Percentiles rank a stretch among this genome's conserved stretches.
phyloP scores from a whole-genome alignment of 106 monocot species.

The Apostasia ramifera region DNA sequence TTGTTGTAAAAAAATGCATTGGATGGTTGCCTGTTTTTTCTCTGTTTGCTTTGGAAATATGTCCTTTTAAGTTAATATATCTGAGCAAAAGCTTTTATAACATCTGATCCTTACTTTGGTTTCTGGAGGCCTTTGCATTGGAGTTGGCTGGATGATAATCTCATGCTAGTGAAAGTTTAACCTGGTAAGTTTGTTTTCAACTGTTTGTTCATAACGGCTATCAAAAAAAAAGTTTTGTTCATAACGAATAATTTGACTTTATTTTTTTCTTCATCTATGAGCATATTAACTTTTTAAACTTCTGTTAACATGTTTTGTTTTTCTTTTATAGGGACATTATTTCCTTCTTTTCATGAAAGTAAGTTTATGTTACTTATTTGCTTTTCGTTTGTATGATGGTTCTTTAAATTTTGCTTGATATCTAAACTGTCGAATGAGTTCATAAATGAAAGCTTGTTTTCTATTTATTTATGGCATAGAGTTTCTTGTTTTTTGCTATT shows the following conservation, averaged over 20 bases:
- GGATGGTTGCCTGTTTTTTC: not conserved
- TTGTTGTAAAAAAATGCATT: not conserved
- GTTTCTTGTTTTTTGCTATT: too few relatives aligned
- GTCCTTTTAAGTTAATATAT: not conserved
- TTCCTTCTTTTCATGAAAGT: constrained; percentile 6
- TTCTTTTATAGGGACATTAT: not conserved
- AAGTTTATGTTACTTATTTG: not conserved
- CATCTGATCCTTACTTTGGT: constrained; percentile 8
- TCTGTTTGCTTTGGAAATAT: not conserved
- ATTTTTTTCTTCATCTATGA: not conserved
- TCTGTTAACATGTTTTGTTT: not conserved
- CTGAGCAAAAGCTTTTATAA: not conserved
- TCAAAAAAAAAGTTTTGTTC: too few relatives aligned
- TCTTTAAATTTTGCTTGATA: not conserved
- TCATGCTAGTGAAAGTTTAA: not conserved
- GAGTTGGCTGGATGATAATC: constrained; percentile 9
- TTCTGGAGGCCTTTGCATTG: constrained; percentile 8
- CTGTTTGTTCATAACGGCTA: not conserved
- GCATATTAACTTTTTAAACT: not conserved
- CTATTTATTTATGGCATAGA: too few relatives aligned
- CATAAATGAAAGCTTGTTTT: too few relatives aligned
- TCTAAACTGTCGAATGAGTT: too few relatives aligned
- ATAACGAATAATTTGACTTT: too few relatives aligned
- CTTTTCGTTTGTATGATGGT: not conserved
- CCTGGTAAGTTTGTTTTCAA: constrained; percentile 6